Evolutionary conservation across 1,284 basidiomycete genomes (phyloP), one percentile per base, ranked within the genome.

Genomic region (Farysia itapuensis): DNA sequence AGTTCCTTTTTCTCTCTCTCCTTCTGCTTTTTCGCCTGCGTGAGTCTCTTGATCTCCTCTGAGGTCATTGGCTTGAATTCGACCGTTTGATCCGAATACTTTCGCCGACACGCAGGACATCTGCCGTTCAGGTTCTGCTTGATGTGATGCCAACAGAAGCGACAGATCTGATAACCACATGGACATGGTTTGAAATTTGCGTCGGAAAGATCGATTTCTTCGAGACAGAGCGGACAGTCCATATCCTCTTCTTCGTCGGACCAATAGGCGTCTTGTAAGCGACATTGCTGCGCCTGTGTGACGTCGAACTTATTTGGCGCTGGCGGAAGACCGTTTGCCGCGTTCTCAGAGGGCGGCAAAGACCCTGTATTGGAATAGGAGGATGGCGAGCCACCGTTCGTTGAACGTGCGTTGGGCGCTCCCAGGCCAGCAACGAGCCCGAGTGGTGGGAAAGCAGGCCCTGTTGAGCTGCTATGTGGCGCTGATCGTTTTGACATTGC

Each of bases 91-190:
- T 96, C 90, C 20, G 90, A 88, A 77, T 98, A 99, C 63, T 89
- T 84, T 69, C 93, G 83, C 73, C 95, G 84, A 79, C 95, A 99
- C 25, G 95, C 95, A 29, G 95, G 95, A 78, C 95, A 99, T 43
- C 91, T 85, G 57, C 93, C 88, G 78, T 98, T 98, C 51, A 95
- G 81, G 79, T 95, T 89, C 80, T 91, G 85, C 81, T 90, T 88
- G 83, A 96, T 94, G 79, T 97, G 92, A 80, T 97, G 90, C 86
- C 93, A 98, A 79, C 95, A 99, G 81, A 99, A 99, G 52, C 93
- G 89, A 78, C 95, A 99, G 69, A 99, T 93, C 92, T 96, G 93
- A 80, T 98, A 95, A 64, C 95, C 95, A 79, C 95, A 99, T 43
- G 93, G 86, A 79, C 95, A 99, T 15, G 95, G 95, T 81, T 94